These are phyloP conservation scores for Hansenula sp. DNA, from an alignment of 1,139 yeast genomes.

Conservation along the genomic window DNA sequence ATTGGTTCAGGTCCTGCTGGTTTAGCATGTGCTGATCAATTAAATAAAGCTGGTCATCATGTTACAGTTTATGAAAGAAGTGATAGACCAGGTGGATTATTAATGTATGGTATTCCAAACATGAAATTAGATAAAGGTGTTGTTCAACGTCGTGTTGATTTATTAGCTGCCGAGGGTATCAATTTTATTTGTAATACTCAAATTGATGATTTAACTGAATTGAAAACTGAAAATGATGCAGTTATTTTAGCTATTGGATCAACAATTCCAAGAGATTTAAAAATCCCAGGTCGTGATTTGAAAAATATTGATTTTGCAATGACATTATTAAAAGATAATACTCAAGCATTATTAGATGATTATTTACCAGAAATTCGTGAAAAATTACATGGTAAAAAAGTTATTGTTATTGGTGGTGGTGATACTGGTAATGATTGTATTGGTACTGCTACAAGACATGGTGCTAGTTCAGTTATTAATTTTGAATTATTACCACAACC, in stretches of 20 bases:
- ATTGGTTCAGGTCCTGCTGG: constrained; percentile 99
- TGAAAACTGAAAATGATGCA: constrained; percentile 66
- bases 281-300: constrained; percentile 89
- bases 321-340: constrained; percentile 85
- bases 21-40: constrained; percentile 92
- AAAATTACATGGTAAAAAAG: constrained; percentile 78
- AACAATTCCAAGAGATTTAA: constrained; percentile 92
- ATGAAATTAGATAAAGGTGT: constrained; percentile 94
- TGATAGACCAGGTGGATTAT: constrained; percentile 93
- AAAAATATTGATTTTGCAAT: constrained; percentile 91
- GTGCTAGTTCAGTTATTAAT: constrained; percentile 92
- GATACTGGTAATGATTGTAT: constrained; percentile 99
- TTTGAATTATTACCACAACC: constrained; percentile 95
- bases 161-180: constrained; percentile 88
- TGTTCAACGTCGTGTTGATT: constrained; percentile 89
- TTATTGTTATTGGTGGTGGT: constrained; percentile 98
- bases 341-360: constrained; percentile 82
- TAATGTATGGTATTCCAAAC: constrained; percentile 99
- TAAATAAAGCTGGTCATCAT: constrained; percentile 90
- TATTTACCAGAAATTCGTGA: constrained; percentile 73
- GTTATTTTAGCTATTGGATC: constrained; percentile 94
- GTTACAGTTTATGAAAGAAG: constrained; percentile 92
- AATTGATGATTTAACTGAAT: constrained; percentile 77
- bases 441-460: constrained; percentile 97
- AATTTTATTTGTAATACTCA: constrained; percentile 71